Evolutionary conservation across 257 asterid species (phyloP).

Genomic region (Plantago major): DNA sequence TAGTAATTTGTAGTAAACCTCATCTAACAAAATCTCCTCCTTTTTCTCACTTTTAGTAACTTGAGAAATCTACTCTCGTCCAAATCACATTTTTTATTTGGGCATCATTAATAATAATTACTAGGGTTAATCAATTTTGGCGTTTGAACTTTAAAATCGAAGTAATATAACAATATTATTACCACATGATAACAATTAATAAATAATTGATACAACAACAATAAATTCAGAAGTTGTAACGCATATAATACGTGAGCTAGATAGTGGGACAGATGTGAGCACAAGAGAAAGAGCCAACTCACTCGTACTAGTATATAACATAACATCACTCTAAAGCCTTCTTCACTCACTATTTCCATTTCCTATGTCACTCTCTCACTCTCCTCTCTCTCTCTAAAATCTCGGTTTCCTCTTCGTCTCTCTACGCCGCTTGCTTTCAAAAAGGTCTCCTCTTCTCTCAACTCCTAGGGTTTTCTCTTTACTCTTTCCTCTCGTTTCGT

Average conservation of each 20-base stretch:
- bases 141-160: too few species aligned
- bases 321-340: neutral
- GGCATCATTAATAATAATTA: too few species aligned
- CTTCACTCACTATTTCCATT: slow-evolving; percentile 5
- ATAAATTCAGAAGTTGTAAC: neutral
- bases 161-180: too few species aligned
- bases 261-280: slow-evolving; percentile 7
- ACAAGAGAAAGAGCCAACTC: neutral
- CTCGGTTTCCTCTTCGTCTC: slow-evolving; percentile 2
- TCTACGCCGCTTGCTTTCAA: neutral
- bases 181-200: neutral
- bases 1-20: too few species aligned
- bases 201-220: neutral
- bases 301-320: neutral
- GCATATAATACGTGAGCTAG: neutral
- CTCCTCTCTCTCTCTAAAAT: slow-evolving; percentile 8
- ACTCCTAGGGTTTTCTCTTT: slow-evolving; percentile 1
- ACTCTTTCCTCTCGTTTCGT: neutral
- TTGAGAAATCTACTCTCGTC: too few species aligned
- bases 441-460: neutral
- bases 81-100: too few species aligned
- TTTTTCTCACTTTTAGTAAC: too few species aligned
- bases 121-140: too few species aligned
- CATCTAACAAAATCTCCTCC: too few species aligned
- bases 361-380: neutral